Evolutionary conservation across 495 filamentous ascomycete species (phyloP).

Genomic region (Neurospora intermedia): DNA sequence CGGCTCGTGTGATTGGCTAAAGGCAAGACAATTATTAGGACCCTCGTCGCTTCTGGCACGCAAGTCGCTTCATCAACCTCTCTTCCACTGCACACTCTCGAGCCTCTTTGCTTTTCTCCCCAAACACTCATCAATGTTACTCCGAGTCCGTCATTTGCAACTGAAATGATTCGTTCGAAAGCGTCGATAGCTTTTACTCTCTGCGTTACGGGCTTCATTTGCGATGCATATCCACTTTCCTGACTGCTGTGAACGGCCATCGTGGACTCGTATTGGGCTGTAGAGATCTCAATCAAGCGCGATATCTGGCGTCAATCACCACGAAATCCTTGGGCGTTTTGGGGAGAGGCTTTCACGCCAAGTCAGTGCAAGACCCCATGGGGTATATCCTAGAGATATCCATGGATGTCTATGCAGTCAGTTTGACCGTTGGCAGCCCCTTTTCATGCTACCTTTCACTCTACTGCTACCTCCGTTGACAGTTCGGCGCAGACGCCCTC

Average conservation of each 20-base stretch:
- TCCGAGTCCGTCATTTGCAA: not conserved
- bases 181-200: not conserved
- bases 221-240: not conserved
- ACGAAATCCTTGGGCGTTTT: not conserved
- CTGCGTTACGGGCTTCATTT: not conserved
- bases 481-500: conserved; percentile 14
- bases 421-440: conserved; percentile 2
- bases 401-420: conserved; percentile 8
- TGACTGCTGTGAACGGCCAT: not conserved
- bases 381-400: not conserved
- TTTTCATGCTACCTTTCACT: conserved; percentile 14
- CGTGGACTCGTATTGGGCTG: not conserved
- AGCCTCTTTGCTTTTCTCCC: not conserved
- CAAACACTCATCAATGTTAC: not conserved
- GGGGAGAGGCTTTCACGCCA: not conserved
- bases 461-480: conserved; percentile 17
- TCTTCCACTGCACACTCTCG: conserved; percentile 1
- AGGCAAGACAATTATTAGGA: conserved; percentile 5
- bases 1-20: conserved; percentile 14
- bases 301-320: not conserved
- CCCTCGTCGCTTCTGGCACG: conserved; percentile 18
- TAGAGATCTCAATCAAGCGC: not conserved
- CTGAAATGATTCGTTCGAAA: not conserved
- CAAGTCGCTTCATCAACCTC: conserved; percentile 22
- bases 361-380: conserved; percentile 9